Evolutionary conservation across 2,329 filamentous ascomycete species (phyloP).

Genomic region (Arthrobotrys pseudoclavata): DNA sequence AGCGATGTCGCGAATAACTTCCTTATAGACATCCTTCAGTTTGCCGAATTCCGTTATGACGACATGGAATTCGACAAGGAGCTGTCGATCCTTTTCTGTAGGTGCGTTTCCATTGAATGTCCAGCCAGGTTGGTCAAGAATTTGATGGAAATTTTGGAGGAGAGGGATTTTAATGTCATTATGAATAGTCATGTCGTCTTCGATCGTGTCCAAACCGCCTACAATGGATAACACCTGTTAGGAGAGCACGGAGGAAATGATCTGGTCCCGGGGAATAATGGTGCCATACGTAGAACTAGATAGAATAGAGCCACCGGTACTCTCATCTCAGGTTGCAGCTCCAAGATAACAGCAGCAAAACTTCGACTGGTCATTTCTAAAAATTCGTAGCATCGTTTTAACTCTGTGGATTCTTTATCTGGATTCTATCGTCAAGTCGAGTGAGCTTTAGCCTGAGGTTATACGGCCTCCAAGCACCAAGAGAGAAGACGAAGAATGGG

Average conservation of each 20-base stretch:
- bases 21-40: constrained; percentile 84
- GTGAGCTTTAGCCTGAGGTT: neutral
- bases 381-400: constrained; percentile 87
- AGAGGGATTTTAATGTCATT: constrained; percentile 86
- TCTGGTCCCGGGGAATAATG: neutral
- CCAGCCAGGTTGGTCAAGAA: constrained; percentile 88
- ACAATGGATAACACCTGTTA: constrained; percentile 2
- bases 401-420: constrained; percentile 78
- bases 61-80: constrained; percentile 91
- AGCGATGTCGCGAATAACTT: constrained; percentile 92
- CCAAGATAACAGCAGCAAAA: constrained; percentile 92
- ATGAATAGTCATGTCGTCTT: constrained; percentile 96
- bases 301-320: constrained; percentile 93
- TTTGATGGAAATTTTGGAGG: constrained; percentile 82
- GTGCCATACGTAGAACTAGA: constrained; percentile 77
- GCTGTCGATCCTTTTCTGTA: constrained; percentile 92
- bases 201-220: constrained; percentile 90
- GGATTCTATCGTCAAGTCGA: constrained; percentile 69
- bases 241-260: neutral
- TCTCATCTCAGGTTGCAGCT: constrained; percentile 93
- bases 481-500: neutral
- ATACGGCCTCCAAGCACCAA: neutral
- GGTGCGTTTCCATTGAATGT: constrained; percentile 86
- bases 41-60: constrained; percentile 89
- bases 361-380: constrained; percentile 91